Evolutionary conservation across 257 asterid species (phyloP).

Genomic region (Nicotiana knightiana): DNA sequence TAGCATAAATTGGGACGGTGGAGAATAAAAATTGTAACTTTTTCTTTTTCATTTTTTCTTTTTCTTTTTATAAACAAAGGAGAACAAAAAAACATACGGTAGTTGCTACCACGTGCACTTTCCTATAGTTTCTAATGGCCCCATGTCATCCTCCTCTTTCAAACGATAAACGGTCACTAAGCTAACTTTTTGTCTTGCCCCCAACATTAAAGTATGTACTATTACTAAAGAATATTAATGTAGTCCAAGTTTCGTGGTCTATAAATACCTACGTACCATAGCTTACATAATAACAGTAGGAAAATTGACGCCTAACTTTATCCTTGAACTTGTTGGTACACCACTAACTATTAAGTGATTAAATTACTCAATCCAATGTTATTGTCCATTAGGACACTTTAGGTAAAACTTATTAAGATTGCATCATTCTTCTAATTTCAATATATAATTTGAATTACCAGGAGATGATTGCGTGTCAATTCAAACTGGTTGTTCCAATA

Average conservation of each 20-base stretch:
- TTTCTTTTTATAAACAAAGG: not conserved
- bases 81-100: not conserved
- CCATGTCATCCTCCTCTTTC: not conserved
- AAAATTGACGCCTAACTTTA: not conserved
- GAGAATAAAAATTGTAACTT: no score
- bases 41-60: no score
- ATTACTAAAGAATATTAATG: not conserved
- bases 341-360: not conserved
- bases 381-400: conserved; percentile 3
- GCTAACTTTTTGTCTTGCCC: conserved; percentile 7
- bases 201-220: not conserved
- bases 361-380: not conserved
- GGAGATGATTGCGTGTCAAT: conserved; percentile 91
- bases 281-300: not conserved
- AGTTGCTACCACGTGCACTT: conserved; percentile 12
- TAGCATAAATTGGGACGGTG: no score
- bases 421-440: conserved; percentile 7
- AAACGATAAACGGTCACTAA: conserved; percentile 14
- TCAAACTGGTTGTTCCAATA: conserved; percentile 75
- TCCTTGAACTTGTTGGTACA: not conserved
- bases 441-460: conserved; percentile 12
- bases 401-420: not conserved
- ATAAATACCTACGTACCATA: not conserved
- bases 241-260: not conserved
- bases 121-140: not conserved